phyloP scores from a whole-genome alignment of 768 basidiomycete genomes.

The Phaeotremella fagi region DNA sequence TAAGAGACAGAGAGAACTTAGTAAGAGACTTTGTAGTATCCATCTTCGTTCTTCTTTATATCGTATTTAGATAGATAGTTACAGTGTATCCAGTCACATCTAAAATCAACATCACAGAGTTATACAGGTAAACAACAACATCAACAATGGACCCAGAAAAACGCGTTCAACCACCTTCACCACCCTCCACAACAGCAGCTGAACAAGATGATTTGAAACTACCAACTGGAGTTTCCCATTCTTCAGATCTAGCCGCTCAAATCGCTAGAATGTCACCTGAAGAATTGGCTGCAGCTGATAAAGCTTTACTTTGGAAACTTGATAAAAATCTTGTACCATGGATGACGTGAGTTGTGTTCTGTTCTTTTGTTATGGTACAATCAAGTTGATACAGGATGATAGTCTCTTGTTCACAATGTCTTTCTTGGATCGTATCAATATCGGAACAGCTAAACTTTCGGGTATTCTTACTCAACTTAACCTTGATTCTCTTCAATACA shows the following conservation, averaged over 20 bases:
- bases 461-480: slow-evolving; percentile 35
- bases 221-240: slow-evolving; percentile 1
- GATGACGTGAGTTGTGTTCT: slow-evolving; percentile 39
- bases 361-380: background rate
- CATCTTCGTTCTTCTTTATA: background rate
- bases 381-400: background rate
- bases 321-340: slow-evolving; percentile 44
- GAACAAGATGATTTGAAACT: slow-evolving; percentile 11
- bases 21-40: background rate
- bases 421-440: slow-evolving; percentile 46
- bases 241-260: slow-evolving; percentile 20
- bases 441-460: slow-evolving; percentile 42
- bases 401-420: slow-evolving; percentile 45
- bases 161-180: background rate
- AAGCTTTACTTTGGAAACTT: slow-evolving; percentile 36
- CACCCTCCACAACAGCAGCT: slow-evolving; percentile 12
- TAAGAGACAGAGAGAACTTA: too few relatives aligned
- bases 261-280: slow-evolving; percentile 35
- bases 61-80: too few relatives aligned
- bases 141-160: background rate
- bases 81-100: background rate
- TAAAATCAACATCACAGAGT: background rate
- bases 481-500: slow-evolving; percentile 39
- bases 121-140: background rate
- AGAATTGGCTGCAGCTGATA: slow-evolving; percentile 35